Base-by-base conservation (phyloP, 768 basidiomycete genomes). In the Gloeopeniophorella convolvens region DNA sequence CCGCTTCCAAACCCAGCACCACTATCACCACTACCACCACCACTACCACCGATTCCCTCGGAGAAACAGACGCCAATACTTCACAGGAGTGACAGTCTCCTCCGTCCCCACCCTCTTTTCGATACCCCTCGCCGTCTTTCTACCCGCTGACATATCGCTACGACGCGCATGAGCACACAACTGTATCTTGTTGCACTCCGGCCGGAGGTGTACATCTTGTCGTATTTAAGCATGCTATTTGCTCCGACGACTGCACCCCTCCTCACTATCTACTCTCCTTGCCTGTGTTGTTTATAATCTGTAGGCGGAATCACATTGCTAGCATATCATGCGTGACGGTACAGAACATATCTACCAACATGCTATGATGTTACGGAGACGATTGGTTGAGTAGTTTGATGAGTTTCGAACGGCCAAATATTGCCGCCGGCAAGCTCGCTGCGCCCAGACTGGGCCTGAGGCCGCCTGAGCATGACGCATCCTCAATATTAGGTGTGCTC, bases 181-280 rank as follows among this genome's bases (percentile, higher is more conserved):
- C 16, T 46, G 45, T 47, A 47, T 46, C 13, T n/a, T n/a, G n/a
- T 24, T 40, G 13, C 21, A 40, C 39, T 40, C 39, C 23, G 6
- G 20, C 37, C 21, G 39, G 39, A 24, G 12, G 26, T 40, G 36
- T 45, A 45, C 24, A 20, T 15, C 27, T 26, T 33, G 31, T 46
- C 50, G 40, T 33, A 46, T 51, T 24, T 23, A 16, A 8, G 13
- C n/a, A 23, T 40, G 42, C 5, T 32, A 40, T 44, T 51, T 13
- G 20, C 23, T 24, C 7, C 2, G 12, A 24, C n/a, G 1, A 42
- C 21, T 28, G 26, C 16, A 15, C 13, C 37, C n/a, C n/a, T n/a
- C n/a, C n/a, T n/a, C n/a, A n/a, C n/a, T n/a, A n/a, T n/a, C n/a
- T n/a, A n/a, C n/a, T n/a, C n/a, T n/a, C n/a, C n/a, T n/a, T n/a